phyloP scores from a whole-genome alignment of 2,329 filamentous ascomycete species.

The Macrophomina tecta region DNA sequence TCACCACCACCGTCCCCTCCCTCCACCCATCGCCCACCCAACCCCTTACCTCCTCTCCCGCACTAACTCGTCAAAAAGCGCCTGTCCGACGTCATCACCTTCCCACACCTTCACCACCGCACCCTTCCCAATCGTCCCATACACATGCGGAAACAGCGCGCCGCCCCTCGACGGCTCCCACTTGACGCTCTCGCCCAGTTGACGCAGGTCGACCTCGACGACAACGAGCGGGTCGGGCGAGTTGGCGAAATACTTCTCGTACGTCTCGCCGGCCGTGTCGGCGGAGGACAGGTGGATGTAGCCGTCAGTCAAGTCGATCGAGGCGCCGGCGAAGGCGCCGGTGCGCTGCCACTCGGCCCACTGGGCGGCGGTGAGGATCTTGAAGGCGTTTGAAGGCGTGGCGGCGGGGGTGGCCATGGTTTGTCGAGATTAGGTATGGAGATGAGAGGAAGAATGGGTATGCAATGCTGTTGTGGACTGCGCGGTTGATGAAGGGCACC shows the following conservation, averaged over 20 bases:
- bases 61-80: not conserved
- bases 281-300: slow-evolving; percentile 32
- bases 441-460: not conserved
- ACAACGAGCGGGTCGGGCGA: slow-evolving; percentile 25
- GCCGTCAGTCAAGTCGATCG: slow-evolving; percentile 31
- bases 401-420: slow-evolving; percentile 5
- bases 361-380: slow-evolving; percentile 29
- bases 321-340: slow-evolving; percentile 29
- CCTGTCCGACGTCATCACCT: not conserved
- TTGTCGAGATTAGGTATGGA: too few species aligned
- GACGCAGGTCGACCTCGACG: slow-evolving; percentile 29
- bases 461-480: too few species aligned
- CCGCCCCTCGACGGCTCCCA: slow-evolving; percentile 29
- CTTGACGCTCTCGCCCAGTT: slow-evolving; percentile 29
- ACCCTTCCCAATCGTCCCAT: slow-evolving; percentile 1
- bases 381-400: slow-evolving; percentile 22
- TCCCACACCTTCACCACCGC: not conserved
- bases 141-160: slow-evolving; percentile 29
- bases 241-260: slow-evolving; percentile 28
- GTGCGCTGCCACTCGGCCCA: slow-evolving; percentile 23
- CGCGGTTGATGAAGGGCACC: too few species aligned
- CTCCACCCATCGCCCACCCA: too few species aligned
- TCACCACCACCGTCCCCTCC: too few species aligned
- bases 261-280: slow-evolving; percentile 28
- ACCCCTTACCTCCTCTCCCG: not conserved